Base-by-base conservation (phyloP, 495 filamentous ascomycete species). In the Venustampulla echinocandica region DNA sequence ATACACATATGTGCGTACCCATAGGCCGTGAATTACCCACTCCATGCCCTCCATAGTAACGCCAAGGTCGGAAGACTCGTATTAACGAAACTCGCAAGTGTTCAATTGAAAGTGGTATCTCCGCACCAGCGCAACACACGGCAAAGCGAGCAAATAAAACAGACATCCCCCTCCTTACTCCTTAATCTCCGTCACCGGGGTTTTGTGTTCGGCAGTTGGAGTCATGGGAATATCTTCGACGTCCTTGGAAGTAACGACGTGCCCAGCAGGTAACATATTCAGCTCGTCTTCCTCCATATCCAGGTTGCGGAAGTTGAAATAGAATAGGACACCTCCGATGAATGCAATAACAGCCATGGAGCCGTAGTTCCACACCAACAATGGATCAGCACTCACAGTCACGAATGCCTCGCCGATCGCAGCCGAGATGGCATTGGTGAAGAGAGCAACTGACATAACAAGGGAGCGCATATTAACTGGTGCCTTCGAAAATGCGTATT, bases 401-500 rank as follows among this genome's bases (percentile, higher is more conserved):
- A 79, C 71, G 15, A 87, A 65, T 0, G 82, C 84, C 64, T 87
- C 75, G 9, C 79, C 81, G 22, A 90, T 69, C 10, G 85, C 85
- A 14, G 80, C 64, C 0, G 77, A 75, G 58, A 90, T 73, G 36
- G 85, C 85, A 38, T 73, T 79, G 65, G 75, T 80, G 63, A 87
- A 84, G 33, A 87, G 72, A 22, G 73, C 73, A 32, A 87, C 64
- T 4, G 80, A 74, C 54, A 79, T 79, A 18, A 89, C 79, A 25
- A 87, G 71, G 10, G 79, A 82, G 5, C 82, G 73, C 82, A 90
- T 86, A 62, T 81, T 86, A 50, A 68, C 72, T 5, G 86, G 86
- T 1, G 86, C 84, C 62, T 90, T 88, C 55, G 80, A 82, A 62
- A 79, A 89, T 4, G 85, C 86, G 49, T 89, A 87, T 51, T 80